A percentile compares a stretch with the other conserved stretches of the same genome.
Evolutionary conservation across 345 rosid genomes (phyloP).

Genomic region (Dovyalis caffra): DNA sequence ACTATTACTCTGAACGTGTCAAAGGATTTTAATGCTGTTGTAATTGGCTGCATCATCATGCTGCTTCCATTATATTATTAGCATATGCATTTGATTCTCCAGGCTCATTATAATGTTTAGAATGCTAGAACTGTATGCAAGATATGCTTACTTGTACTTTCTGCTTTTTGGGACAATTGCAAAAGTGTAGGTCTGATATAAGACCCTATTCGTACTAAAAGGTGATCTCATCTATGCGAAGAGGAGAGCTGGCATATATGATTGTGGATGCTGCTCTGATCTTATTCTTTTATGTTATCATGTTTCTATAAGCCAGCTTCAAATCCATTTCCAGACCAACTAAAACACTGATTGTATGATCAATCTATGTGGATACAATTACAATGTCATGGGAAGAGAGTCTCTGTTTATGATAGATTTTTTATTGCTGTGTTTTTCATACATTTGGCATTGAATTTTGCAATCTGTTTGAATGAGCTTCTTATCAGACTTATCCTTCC

Average conservation of each 20-base stretch:
- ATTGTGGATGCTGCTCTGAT: not conserved
- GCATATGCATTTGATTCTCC: not conserved
- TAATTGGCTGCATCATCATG: not conserved
- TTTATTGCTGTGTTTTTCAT: not conserved
- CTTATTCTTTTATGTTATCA: not conserved
- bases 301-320: not conserved
- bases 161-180: not conserved
- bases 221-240: not conserved
- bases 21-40: not conserved
- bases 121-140: not conserved
- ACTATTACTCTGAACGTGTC: not conserved
- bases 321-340: not conserved
- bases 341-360: not conserved
- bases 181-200: not conserved
- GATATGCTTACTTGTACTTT: not conserved
- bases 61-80: not conserved
- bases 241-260: not conserved
- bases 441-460: not conserved
- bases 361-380: not conserved
- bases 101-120: not conserved
- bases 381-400: not conserved
- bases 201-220: not conserved
- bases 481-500: not conserved
- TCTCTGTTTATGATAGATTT: not conserved
- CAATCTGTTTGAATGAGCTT: not conserved